Conservation (phyloP, 192 early-diverging fungal species). For the Umbelopsis sp. region DNA sequence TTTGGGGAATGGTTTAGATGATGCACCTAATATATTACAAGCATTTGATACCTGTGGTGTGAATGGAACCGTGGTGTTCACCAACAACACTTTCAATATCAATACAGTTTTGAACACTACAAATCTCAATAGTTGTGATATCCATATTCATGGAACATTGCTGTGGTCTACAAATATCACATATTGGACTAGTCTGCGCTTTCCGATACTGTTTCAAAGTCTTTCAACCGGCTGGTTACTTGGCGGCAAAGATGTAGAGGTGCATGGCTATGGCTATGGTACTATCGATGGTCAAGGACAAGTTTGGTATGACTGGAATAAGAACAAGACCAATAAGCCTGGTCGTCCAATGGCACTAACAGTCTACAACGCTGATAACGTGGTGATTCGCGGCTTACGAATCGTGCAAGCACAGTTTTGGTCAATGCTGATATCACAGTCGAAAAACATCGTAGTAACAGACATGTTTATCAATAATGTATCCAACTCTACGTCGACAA, state of each 20-base stretch:
- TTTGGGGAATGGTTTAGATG: neutral
- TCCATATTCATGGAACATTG: conserved; percentile 5
- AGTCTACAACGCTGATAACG: neutral
- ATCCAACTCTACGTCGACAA: conserved; percentile 10
- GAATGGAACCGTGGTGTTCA: conserved; percentile 1
- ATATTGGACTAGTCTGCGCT: neutral
- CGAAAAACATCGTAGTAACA: neutral
- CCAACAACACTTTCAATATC: conserved; percentile 8
- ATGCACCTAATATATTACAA: conserved; percentile 5
- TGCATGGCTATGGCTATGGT: conserved; percentile 4
- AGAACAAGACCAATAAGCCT: neutral
- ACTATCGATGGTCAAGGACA: conserved; percentile 3
- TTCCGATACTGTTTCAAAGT: neutral
- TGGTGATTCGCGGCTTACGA: conserved; percentile 1
- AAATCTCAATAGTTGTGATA: neutral
- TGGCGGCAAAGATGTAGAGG: neutral
- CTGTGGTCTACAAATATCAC: conserved; percentile 13
- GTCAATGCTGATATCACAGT: conserved; percentile 2
- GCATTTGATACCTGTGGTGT: conserved; percentile 10
- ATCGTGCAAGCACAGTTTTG: conserved; percentile 15
- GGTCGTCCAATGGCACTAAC: conserved; percentile 4
- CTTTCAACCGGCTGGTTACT: conserved; percentile 13
- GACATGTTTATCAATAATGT: conserved; percentile 12
- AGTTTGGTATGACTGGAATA: conserved; percentile 19
- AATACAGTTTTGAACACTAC: neutral